A percentile compares a stretch with the other conserved stretches of the same genome.
phyloP scores from a whole-genome alignment of 1,284 basidiomycete genomes.

The Amylostereum areolatum region DNA sequence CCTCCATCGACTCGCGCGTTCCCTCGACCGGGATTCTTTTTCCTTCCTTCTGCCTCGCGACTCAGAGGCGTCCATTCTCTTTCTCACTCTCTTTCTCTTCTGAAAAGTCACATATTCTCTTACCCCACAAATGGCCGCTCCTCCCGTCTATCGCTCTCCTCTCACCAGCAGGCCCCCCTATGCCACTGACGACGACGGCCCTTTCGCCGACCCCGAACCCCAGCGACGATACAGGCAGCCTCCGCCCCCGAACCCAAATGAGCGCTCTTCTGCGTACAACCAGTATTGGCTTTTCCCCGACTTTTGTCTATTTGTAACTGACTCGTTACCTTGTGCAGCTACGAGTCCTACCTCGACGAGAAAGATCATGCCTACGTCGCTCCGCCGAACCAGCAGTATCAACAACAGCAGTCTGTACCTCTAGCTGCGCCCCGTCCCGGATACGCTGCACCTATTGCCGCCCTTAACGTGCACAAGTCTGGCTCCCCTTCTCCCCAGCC shows the following conservation, averaged over 20 bases:
- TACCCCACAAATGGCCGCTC: slow-evolving; percentile 20
- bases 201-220: slow-evolving; percentile 38
- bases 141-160: slow-evolving; percentile 32
- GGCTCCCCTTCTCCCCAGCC: slow-evolving; percentile 32
- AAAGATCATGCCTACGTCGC: slow-evolving; percentile 35
- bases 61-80: slow-evolving; percentile 29
- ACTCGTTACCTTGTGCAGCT: slow-evolving; percentile 33
- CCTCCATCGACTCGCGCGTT: too few species aligned
- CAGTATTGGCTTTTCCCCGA: slow-evolving; percentile 39
- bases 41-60: slow-evolving; percentile 11
- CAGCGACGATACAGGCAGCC: slow-evolving; percentile 30
- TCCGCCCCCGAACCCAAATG: slow-evolving; percentile 36
- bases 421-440: slow-evolving; percentile 68
- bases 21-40: too few species aligned
- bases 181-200: slow-evolving; percentile 60
- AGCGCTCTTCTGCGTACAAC: slow-evolving; percentile 53
- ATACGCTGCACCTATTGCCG: slow-evolving; percentile 62
- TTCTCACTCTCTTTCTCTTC: slow-evolving; percentile 6
- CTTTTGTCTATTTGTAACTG: too few species aligned
- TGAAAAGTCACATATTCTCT: too few species aligned
- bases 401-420: slow-evolving; percentile 29
- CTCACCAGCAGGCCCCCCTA: slow-evolving; percentile 61
- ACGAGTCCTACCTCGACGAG: slow-evolving; percentile 52
- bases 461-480: slow-evolving; percentile 50
- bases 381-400: slow-evolving; percentile 23